A percentile compares a stretch with the other conserved stretches of the same genome.
Evolutionary conservation across 306 rosid species (phyloP).

Genomic region (Prosopis cineraria): DNA sequence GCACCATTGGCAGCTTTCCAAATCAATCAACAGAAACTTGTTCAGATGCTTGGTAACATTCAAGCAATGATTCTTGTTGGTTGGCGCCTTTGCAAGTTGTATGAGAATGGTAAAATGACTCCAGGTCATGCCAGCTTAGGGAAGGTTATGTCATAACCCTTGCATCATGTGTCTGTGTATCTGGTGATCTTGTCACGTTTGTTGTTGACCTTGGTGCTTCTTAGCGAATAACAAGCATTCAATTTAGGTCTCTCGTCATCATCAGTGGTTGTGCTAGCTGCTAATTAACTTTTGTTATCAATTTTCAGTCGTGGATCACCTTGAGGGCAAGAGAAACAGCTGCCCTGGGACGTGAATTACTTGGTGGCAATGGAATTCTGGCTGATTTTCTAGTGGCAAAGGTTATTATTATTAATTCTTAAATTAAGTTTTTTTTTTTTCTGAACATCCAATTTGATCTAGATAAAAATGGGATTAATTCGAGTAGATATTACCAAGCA

Average conservation of each 20-base stretch:
- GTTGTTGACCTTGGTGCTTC: neutral
- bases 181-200: neutral
- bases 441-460: neutral
- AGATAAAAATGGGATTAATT: neutral
- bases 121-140: slow-evolving; percentile 92
- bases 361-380: slow-evolving; percentile 94
- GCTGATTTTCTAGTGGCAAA: slow-evolving; percentile 89
- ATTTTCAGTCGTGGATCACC: slow-evolving; percentile 84
- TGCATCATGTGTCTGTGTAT: neutral
- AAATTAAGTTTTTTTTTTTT: slow-evolving; percentile 12
- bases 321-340: slow-evolving; percentile 91
- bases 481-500: neutral
- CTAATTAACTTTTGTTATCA: slow-evolving; percentile 9
- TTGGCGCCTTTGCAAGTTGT: slow-evolving; percentile 95
- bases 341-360: slow-evolving; percentile 89
- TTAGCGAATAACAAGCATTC: neutral
- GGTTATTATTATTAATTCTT: slow-evolving; percentile 47
- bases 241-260: neutral
- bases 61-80: slow-evolving; percentile 95
- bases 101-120: slow-evolving; percentile 85
- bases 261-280: slow-evolving; percentile 11
- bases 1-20: slow-evolving; percentile 95
- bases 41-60: slow-evolving; percentile 81
- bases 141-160: slow-evolving; percentile 56
- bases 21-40: slow-evolving; percentile 85